Conservation (phyloP, 139 green algal species). For the Ettlia oleoabundans region DNA sequence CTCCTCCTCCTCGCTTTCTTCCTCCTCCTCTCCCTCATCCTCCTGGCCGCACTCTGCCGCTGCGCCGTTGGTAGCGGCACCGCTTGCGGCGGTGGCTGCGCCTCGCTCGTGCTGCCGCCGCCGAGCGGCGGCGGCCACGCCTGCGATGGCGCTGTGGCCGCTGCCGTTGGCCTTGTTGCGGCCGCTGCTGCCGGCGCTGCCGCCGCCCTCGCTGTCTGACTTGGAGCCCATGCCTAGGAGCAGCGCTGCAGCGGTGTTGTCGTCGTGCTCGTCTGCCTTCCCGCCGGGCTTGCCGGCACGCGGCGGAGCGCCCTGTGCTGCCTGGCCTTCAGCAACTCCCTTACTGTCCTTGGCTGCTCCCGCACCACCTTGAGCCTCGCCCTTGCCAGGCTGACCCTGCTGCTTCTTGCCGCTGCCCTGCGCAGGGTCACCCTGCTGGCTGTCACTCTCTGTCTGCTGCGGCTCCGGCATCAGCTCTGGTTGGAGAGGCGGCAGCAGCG, state of each 20-base stretch:
- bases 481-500: constrained; percentile 12
- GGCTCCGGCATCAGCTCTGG: constrained; percentile 15
- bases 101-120: constrained; percentile 10
- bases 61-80: neutral
- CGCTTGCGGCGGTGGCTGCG: neutral
- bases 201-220: constrained; percentile 16
- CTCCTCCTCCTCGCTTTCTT: constrained; percentile 19
- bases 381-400: neutral
- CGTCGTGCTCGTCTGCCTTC: constrained; percentile 16
- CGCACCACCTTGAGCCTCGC: neutral
- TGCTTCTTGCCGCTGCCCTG: constrained; percentile 1
- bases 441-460: constrained; percentile 1
- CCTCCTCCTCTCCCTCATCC: constrained; percentile 11
- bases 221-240: constrained; percentile 47
- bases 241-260: constrained; percentile 40
- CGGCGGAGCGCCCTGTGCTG: no score
- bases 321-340: no score
- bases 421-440: neutral
- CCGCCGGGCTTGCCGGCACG: neutral
- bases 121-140: neutral
- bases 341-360: neutral
- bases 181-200: constrained; percentile 18
- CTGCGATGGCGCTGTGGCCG: neutral
- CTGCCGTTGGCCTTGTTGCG: neutral
- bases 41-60: neutral